A percentile compares a stretch with the other conserved stretches of the same genome.
Evolutionary conservation across 306 rosid genomes (phyloP).

Genomic region (Castanea mollissima): DNA sequence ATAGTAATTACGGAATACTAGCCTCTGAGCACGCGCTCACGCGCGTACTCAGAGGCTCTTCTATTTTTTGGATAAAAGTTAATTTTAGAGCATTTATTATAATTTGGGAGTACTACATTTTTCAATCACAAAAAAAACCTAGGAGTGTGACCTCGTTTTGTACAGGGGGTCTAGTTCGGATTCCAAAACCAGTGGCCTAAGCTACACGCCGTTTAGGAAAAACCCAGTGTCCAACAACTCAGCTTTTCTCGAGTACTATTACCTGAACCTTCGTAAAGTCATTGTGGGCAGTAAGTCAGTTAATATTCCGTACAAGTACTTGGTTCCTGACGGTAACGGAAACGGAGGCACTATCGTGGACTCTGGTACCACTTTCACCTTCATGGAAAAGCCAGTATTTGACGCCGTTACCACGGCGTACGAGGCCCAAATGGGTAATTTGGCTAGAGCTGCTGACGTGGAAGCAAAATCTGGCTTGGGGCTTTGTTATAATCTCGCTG

Average conservation of each 20-base stretch:
- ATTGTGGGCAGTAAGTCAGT: conserved; percentile 51
- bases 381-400: conserved; percentile 59
- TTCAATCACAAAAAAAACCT: too few species aligned
- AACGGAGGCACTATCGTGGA: conserved; percentile 84
- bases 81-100: too few species aligned
- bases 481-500: conserved; percentile 57
- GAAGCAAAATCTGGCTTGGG: conserved; percentile 62
- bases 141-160: conserved; percentile 67
- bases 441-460: conserved; percentile 45
- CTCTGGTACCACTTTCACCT: conserved; percentile 82
- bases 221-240: conserved; percentile 41
- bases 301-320: conserved; percentile 46
- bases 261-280: conserved; percentile 52
- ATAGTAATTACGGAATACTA: too few species aligned
- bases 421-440: conserved; percentile 55
- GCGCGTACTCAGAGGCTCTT: too few species aligned
- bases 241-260: conserved; percentile 58
- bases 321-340: conserved; percentile 52
- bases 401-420: conserved; percentile 49
- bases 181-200: conserved; percentile 22
- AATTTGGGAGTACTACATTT: too few species aligned
- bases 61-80: too few species aligned
- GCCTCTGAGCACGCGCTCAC: too few species aligned
- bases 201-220: conserved; percentile 65
- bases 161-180: conserved; percentile 34